Evolutionary conservation across 108 stramenopile species (phyloP).

Genomic region (Asterionellopsis glacialis): DNA sequence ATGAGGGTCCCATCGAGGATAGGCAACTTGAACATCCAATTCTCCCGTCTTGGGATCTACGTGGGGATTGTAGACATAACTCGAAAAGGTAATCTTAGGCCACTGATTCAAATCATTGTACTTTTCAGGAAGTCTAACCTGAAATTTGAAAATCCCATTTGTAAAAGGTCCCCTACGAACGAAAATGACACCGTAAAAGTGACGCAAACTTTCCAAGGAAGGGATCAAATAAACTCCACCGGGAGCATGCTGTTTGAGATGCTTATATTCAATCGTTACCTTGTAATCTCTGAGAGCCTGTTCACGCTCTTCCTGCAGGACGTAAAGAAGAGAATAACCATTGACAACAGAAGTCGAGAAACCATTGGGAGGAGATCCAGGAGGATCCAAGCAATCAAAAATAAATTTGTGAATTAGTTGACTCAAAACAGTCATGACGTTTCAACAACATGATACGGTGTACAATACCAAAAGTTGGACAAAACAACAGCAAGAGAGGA

Average conservation of each 20-base stretch:
- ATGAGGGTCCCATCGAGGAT: conserved; percentile 84
- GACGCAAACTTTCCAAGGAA: conserved; percentile 66
- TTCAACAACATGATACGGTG: not conserved
- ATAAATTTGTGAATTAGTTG: not conserved
- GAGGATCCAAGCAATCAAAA: conserved; percentile 2
- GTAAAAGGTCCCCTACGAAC: conserved; percentile 85
- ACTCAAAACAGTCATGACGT: not conserved
- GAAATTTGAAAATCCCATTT: conserved; percentile 95
- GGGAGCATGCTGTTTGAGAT: conserved; percentile 85
- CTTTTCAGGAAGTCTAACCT: conserved; percentile 60
- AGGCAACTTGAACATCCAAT: conserved; percentile 72
- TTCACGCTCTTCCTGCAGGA: conserved; percentile 65
- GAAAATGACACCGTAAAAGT: conserved; percentile 91
- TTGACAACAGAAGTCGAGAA: not conserved
- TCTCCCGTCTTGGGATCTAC: conserved; percentile 82
- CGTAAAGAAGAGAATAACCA: not conserved
- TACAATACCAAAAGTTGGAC: too few species aligned
- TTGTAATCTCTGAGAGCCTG: conserved; percentile 91
- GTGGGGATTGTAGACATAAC: conserved; percentile 84
- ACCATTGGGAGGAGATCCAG: conserved; percentile 4
- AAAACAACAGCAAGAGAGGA: too few species aligned
- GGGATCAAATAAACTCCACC: conserved; percentile 92
- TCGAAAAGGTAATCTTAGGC: conserved; percentile 79
- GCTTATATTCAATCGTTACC: conserved; percentile 94
- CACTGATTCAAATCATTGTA: conserved; percentile 88